phyloP scores from a whole-genome alignment of 139 green algal genomes.

The Micromonas commoda region DNA sequence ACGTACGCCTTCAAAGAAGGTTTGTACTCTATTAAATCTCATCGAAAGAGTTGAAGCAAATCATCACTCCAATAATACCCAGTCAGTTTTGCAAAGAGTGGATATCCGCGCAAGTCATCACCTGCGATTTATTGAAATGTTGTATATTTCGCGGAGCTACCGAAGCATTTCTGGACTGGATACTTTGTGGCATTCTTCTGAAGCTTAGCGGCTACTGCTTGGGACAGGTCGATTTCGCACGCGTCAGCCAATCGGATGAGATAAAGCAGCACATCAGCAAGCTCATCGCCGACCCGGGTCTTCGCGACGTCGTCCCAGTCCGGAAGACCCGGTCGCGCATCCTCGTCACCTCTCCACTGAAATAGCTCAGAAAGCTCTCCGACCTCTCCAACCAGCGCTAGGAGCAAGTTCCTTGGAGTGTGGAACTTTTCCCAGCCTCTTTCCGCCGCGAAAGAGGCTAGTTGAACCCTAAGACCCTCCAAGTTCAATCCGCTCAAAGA shows the following conservation, averaged over 20 bases:
- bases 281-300: constrained; percentile 56
- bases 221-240: constrained; percentile 59
- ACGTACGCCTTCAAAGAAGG: too few relatives aligned
- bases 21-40: too few relatives aligned
- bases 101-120: too few relatives aligned
- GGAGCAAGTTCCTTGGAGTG: constrained; percentile 69
- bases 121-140: too few relatives aligned
- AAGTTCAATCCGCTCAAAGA: too few relatives aligned
- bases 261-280: constrained; percentile 72
- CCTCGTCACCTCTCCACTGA: constrained; percentile 61
- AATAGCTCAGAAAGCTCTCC: constrained; percentile 59
- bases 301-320: constrained; percentile 36
- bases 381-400: constrained; percentile 58
- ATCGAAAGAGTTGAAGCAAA: too few relatives aligned
- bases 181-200: constrained; percentile 57
- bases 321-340: constrained; percentile 37
- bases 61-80: too few relatives aligned
- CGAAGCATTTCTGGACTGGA: constrained; percentile 45
- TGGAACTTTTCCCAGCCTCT: constrained; percentile 69
- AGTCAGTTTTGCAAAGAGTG: too few relatives aligned
- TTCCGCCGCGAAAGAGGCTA: constrained; percentile 47
- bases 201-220: constrained; percentile 46
- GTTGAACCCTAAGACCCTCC: constrained; percentile 31
- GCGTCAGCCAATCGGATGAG: constrained; percentile 58
- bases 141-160: constrained; percentile 56